Conservation (phyloP, 129 eudicot genomes). For the Tanacetum coccineum region DNA sequence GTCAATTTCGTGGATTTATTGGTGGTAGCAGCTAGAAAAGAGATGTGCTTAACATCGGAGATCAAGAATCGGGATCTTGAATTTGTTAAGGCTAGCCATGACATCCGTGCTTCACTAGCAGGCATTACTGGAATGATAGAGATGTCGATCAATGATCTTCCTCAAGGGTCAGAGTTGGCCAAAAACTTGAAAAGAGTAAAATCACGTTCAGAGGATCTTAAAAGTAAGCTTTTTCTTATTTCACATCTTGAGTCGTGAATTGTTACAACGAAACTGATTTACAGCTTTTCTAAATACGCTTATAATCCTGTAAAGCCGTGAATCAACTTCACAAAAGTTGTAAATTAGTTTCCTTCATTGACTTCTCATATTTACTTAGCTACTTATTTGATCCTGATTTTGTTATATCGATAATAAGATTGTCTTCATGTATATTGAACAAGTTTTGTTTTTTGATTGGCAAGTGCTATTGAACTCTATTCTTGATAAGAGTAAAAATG, state of each 20-base stretch:
- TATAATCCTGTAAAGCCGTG: no score
- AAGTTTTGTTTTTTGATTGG: neutral
- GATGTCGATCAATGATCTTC: slow-evolving; percentile 28
- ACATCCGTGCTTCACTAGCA: slow-evolving; percentile 60
- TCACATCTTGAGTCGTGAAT: neutral
- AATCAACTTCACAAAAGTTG: no score
- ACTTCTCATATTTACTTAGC: no score
- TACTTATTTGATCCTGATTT: no score
- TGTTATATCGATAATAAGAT: no score
- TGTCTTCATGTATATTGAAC: no score
- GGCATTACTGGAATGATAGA: slow-evolving; percentile 58
- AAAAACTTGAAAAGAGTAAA: slow-evolving; percentile 35
- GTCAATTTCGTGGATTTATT: slow-evolving; percentile 29
- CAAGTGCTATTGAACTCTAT: slow-evolving; percentile 63
- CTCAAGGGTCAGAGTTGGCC: slow-evolving; percentile 40
- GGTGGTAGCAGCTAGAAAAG: slow-evolving; percentile 35
- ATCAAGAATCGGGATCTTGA: slow-evolving; percentile 56
- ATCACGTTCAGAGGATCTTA: slow-evolving; percentile 41
- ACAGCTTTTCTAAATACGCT: no score
- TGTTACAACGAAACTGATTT: no score
- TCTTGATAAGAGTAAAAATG: slow-evolving; percentile 65
- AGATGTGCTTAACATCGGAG: slow-evolving; percentile 41
- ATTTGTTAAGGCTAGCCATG: slow-evolving; percentile 70
- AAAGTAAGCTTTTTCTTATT: slow-evolving; percentile 33
- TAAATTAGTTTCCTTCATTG: no score